Base-by-base conservation (phyloP, 2,329 filamentous ascomycete species). In the Nigrograna mackinnonii region DNA sequence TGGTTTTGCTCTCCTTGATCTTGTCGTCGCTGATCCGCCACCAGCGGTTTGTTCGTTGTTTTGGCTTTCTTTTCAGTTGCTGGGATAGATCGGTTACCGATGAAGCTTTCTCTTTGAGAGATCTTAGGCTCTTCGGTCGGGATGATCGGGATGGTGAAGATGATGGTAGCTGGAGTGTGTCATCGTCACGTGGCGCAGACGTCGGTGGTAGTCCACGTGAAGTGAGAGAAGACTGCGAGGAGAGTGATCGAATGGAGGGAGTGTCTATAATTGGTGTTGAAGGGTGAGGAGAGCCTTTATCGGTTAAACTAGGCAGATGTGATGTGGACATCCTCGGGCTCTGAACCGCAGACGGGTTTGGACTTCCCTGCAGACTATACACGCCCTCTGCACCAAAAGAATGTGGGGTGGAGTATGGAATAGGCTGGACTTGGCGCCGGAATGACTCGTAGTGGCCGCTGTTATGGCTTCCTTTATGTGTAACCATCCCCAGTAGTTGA, bases 1-100 rank as follows among this genome's bases (percentile, higher is more conserved):
- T 83, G 5, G 91, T 97, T 75, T 91, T 96, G 54, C 90, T 87
- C 70, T 97, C 92, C 64, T 92, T 94, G 58, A 97, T 83, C 70
- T 95, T 96, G 54, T 99, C 94, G 66, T 99, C 94, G 52, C 91
- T 96, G 53, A 99, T 95, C 24, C 94, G 84, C 94, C 94, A 99
- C 94, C 94, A 99, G 30, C 87, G 84, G 60, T 95, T 86, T 33
- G 79, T 80, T 11, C 74, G 69, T 60, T 82, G 84, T 54, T 79
- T 81, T 12, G 57, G 46, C 46, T 79, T 82, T 54, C 81, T 84
- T 50, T 75, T 80, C 24, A 77, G 39, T 3, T 57, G 57, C 16
- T 55, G 58, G 1, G 37, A 45, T 4, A 47, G 38, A 5, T 67
- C 79, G 0, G 79, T 78, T 6, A 84, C 76, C 1, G 60, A 60